A percentile compares a stretch with the other conserved stretches of the same genome.
Evolutionary conservation across 768 basidiomycete genomes (phyloP).

Genomic region (Suillus sp.): DNA sequence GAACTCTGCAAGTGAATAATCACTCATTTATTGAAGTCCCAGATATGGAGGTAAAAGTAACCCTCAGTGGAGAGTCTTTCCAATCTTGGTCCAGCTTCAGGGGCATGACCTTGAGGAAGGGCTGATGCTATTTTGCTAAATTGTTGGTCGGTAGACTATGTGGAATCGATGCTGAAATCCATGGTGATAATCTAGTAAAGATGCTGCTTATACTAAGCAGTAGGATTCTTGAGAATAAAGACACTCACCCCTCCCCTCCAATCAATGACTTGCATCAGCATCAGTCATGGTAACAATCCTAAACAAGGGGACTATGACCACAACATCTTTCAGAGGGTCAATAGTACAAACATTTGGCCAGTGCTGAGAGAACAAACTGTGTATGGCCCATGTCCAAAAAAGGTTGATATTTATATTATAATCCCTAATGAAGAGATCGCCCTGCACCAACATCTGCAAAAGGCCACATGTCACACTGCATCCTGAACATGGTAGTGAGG

Average conservation of each 20-base stretch:
- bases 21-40: not conserved
- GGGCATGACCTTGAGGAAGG: not conserved
- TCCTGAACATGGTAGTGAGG: not conserved
- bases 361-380: not conserved
- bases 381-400: not conserved
- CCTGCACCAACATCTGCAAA: not conserved
- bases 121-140: not conserved
- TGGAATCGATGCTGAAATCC: not conserved
- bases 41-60: not conserved
- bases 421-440: not conserved
- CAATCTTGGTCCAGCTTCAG: not conserved
- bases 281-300: not conserved
- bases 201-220: not conserved
- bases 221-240: not conserved
- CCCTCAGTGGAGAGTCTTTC: not conserved
- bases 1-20: not conserved
- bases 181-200: not conserved
- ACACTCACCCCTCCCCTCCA: not conserved
- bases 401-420: not conserved
- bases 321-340: not conserved
- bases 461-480: not conserved
- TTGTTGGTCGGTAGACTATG: not conserved
- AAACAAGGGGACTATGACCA: not conserved
- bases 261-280: not conserved
- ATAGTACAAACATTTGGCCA: too few species aligned